Evolutionary conservation across 306 rosid genomes (phyloP).

Genomic region (Castanospermum australe): DNA sequence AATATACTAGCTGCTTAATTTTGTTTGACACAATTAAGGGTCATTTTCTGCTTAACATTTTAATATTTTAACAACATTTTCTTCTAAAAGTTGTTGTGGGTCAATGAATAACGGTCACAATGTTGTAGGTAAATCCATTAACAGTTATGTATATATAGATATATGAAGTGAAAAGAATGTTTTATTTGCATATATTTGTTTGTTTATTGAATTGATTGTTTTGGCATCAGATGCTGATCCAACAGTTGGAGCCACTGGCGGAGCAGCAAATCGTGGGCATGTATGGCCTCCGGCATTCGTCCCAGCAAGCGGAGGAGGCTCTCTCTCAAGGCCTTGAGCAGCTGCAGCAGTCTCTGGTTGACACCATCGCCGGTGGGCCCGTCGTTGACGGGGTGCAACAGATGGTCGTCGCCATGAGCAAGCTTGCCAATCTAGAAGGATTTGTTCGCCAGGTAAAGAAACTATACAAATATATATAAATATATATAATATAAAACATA

Average conservation of each 20-base stretch:
- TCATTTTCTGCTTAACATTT: no score
- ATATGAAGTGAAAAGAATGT: no score
- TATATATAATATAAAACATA: no score
- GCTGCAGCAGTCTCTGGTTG: constrained; percentile 78
- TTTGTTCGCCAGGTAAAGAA: constrained; percentile 75
- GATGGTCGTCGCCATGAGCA: constrained; percentile 73
- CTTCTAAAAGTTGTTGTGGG: no score
- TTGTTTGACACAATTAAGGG: no score
- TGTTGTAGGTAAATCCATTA: no score
- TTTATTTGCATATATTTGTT: no score
- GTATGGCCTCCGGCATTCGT: constrained; percentile 64
- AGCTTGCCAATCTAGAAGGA: constrained; percentile 82
- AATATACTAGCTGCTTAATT: no score
- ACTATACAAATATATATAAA: no score
- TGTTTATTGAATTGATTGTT: background rate
- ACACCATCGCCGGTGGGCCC: constrained; percentile 66
- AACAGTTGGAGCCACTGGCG: constrained; percentile 79
- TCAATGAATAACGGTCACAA: no score
- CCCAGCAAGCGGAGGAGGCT: constrained; percentile 89
- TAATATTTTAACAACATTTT: no score
- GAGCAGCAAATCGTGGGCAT: constrained; percentile 84
- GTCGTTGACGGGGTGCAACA: constrained; percentile 73
- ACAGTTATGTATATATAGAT: no score
- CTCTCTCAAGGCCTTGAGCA: constrained; percentile 87
- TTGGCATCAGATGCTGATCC: constrained; percentile 63